These are phyloP conservation scores for Physcomitrellopsis africana DNA, from an alignment of 225 moss, liverwort and hornwort species.

Conservation along the genomic window DNA sequence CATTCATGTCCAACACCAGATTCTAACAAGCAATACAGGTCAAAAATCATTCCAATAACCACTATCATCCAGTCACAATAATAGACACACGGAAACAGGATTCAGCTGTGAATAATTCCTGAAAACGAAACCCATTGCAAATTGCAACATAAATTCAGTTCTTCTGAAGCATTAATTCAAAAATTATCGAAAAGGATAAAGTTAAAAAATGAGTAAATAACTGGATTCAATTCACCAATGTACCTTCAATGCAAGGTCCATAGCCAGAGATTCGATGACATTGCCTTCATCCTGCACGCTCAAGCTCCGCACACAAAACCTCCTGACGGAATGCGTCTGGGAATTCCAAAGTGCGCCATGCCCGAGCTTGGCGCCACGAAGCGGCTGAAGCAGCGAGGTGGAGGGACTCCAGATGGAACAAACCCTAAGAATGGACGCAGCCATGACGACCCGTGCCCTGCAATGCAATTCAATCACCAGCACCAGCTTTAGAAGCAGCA, in stretches of 20 bases:
- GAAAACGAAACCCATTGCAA: not conserved
- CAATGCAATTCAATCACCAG: constrained; percentile 2
- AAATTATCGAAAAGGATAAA: not conserved
- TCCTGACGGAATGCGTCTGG: not conserved
- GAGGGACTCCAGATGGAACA: constrained; percentile 17
- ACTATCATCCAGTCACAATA: constrained; percentile 5
- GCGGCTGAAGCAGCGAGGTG: not conserved
- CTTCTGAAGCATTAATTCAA: not conserved
- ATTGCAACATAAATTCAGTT: not conserved
- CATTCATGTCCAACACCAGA: not conserved
- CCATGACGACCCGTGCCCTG: constrained; percentile 6
- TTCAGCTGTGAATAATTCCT: not conserved
- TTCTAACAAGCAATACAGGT: not conserved
- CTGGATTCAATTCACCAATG: not conserved
- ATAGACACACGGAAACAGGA: not conserved
- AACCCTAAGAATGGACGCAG: constrained; percentile 43
- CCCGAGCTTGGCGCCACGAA: not conserved
- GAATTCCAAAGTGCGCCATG: constrained; percentile 28
- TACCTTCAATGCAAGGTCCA: constrained; percentile 54
- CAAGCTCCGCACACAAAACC: constrained; percentile 29
- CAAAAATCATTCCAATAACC: not conserved
- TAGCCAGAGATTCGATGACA: constrained; percentile 40
- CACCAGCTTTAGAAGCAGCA: no score
- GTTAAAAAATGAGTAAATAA: not conserved
- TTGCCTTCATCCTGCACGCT: constrained; percentile 40